Percentiles rank a stretch among this genome's conserved stretches.
Evolutionary conservation across 495 filamentous ascomycete genomes (phyloP).

Genomic region (Lepidopterella palustris): DNA sequence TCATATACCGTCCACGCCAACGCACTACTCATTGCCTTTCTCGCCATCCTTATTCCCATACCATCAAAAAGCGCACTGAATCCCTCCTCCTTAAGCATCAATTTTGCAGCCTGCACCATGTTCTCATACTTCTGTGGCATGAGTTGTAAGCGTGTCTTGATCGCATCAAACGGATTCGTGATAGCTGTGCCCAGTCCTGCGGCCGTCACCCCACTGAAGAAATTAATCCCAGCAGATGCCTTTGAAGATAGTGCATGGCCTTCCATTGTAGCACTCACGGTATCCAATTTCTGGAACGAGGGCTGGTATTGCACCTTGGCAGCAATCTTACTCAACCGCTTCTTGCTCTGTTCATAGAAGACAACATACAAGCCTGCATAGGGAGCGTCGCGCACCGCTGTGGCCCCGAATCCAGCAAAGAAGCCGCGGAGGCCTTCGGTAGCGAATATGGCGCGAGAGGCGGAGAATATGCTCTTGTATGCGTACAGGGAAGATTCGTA

Average conservation of each 20-base stretch:
- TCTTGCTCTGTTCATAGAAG: slow-evolving; percentile 88
- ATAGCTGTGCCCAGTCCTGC: slow-evolving; percentile 76
- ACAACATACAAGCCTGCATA: slow-evolving; percentile 93
- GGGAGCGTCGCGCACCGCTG: slow-evolving; percentile 85
- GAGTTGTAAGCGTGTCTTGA: slow-evolving; percentile 93
- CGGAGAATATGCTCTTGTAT: slow-evolving; percentile 70
- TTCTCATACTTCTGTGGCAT: slow-evolving; percentile 79
- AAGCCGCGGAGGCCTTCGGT: slow-evolving; percentile 76
- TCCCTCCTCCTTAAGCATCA: slow-evolving; percentile 80
- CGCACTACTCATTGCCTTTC: slow-evolving; percentile 87
- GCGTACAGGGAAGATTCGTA: slow-evolving; percentile 81
- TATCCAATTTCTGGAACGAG: background rate
- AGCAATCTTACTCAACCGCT: slow-evolving; percentile 44
- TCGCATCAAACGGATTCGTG: slow-evolving; percentile 93
- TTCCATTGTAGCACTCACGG: background rate
- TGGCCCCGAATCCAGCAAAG: slow-evolving; percentile 90
- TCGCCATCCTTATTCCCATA: slow-evolving; percentile 74
- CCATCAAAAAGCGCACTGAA: slow-evolving; percentile 78
- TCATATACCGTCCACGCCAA: slow-evolving; percentile 97
- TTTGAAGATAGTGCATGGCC: slow-evolving; percentile 12
- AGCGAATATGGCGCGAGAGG: slow-evolving; percentile 65
- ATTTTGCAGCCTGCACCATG: slow-evolving; percentile 64
- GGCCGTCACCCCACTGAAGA: slow-evolving; percentile 69
- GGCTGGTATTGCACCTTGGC: slow-evolving; percentile 20
- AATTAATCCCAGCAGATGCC: slow-evolving; percentile 63